Evolutionary conservation across 2,329 filamentous ascomycete genomes (phyloP).

Genomic region (Aureobasidium sp.): DNA sequence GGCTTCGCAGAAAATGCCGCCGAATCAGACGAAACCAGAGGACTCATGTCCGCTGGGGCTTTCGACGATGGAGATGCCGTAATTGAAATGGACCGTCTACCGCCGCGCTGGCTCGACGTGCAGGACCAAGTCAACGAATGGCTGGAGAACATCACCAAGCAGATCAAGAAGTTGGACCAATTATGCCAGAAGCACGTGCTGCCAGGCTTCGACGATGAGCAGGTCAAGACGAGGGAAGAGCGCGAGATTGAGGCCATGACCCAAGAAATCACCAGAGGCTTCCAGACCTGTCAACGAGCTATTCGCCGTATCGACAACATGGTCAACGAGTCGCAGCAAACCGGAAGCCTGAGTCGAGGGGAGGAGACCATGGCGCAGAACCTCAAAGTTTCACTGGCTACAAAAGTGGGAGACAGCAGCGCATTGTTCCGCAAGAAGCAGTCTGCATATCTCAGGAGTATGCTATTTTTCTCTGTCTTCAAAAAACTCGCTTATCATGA

Average conservation of each 20-base stretch:
- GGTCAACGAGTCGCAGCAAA: constrained; percentile 70
- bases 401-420: constrained; percentile 84
- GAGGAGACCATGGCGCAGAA: constrained; percentile 97
- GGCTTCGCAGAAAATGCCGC: constrained; percentile 42
- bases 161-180: constrained; percentile 79
- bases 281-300: constrained; percentile 82
- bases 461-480: constrained; percentile 32
- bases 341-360: constrained; percentile 65
- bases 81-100: constrained; percentile 96
- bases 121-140: constrained; percentile 88
- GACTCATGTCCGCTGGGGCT: constrained; percentile 73
- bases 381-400: constrained; percentile 83
- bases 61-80: constrained; percentile 80
- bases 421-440: constrained; percentile 95
- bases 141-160: constrained; percentile 70
- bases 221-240: constrained; percentile 80
- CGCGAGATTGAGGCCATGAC: constrained; percentile 84
- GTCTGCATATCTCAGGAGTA: constrained; percentile 91
- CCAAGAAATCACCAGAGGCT: constrained; percentile 78
- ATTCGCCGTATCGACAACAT: constrained; percentile 85
- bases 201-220: constrained; percentile 93
- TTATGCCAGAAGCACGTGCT: constrained; percentile 96
- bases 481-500: constrained; percentile 31
- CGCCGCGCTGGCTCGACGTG: constrained; percentile 90
- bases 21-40: constrained; percentile 57